phyloP scores from a whole-genome alignment of 2,329 filamentous ascomycete genomes.

The Neonectria coccinea region DNA sequence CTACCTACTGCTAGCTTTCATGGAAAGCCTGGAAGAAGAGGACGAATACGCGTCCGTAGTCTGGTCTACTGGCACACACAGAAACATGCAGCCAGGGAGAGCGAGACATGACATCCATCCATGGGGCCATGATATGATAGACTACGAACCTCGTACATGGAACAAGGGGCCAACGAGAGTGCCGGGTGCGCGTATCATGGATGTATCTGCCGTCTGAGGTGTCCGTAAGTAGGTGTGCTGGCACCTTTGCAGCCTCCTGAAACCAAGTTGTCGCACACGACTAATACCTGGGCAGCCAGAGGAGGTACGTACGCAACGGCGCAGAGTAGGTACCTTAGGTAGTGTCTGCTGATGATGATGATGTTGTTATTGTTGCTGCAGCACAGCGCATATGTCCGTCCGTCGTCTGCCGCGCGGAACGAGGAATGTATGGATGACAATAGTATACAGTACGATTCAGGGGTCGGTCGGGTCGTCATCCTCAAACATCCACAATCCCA shows the following conservation, averaged over 20 bases:
- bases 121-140: too few relatives aligned
- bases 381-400: neutral
- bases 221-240: constrained; percentile 24
- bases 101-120: neutral
- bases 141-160: constrained; percentile 5
- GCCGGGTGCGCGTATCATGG: constrained; percentile 8
- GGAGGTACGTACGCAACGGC: constrained; percentile 2
- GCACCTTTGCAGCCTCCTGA: constrained; percentile 33
- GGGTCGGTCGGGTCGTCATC: constrained; percentile 13
- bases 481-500: constrained; percentile 6
- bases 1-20: too few relatives aligned
- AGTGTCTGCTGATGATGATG: neutral
- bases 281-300: constrained; percentile 1
- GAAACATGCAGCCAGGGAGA: neutral
- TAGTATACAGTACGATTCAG: constrained; percentile 18
- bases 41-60: too few relatives aligned
- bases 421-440: neutral
- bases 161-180: constrained; percentile 18
- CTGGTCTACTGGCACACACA: too few relatives aligned
- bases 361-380: neutral
- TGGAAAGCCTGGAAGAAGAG: too few relatives aligned
- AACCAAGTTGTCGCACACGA: constrained; percentile 35
- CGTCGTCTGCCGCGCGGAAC: too few relatives aligned
- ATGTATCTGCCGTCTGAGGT: constrained; percentile 14
- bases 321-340: too few relatives aligned